Percentiles rank a stretch among this genome's conserved stretches.
Conservation (phyloP, 352 stramenopile species). For the Thalassiosira mediterranea region DNA sequence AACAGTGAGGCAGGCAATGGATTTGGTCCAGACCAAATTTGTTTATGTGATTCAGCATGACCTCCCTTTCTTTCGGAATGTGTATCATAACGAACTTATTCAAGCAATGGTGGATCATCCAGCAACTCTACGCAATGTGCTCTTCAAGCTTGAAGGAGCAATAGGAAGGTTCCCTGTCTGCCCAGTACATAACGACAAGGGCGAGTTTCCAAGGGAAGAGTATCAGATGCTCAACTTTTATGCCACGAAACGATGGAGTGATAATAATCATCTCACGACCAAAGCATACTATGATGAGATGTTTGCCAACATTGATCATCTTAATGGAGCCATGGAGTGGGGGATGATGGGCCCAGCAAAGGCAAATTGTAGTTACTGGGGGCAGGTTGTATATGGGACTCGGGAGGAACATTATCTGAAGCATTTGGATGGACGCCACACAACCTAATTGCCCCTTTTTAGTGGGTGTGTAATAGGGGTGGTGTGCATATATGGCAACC, state of each 20-base stretch:
- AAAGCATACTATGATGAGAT: conserved; percentile 1
- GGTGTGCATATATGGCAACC: no score
- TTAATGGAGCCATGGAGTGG: not conserved
- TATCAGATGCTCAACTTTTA: not conserved
- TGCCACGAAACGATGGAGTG: conserved; percentile 1
- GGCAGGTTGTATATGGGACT: not conserved
- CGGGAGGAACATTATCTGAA: not conserved
- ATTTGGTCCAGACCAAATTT: no score
- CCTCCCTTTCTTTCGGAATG: no score
- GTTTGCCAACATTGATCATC: not conserved
- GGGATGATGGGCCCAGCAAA: not conserved
- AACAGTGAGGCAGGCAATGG: no score
- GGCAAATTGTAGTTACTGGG: not conserved
- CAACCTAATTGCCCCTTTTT: no score
- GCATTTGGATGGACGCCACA: conserved; percentile 1
- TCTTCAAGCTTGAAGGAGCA: no score
- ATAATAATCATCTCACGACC: not conserved
- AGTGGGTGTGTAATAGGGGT: no score
- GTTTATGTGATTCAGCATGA: no score
- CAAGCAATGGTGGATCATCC: no score
- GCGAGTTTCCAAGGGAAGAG: not conserved
- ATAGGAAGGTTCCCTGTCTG: no score
- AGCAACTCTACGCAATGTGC: no score
- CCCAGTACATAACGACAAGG: not conserved
- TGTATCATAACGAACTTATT: no score